A percentile compares a stretch with the other conserved stretches of the same genome.
Conservation (phyloP, 192 early-diverging fungal genomes). For the Gryganskiella cystojenkinii region DNA sequence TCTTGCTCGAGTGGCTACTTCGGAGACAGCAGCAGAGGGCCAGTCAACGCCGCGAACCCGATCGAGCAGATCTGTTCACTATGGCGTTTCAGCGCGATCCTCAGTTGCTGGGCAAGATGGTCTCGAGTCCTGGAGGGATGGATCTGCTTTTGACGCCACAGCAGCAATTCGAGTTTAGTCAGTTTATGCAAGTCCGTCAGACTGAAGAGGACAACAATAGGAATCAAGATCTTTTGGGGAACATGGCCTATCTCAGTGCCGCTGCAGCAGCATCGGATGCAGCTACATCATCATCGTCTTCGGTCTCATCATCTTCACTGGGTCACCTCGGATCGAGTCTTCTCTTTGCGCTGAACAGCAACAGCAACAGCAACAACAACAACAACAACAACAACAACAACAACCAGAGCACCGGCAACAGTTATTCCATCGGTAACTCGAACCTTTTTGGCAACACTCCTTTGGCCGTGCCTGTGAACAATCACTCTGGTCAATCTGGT, state of each 20-base stretch:
- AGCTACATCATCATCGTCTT: neutral
- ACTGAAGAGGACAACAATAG: slow-evolving; percentile 20
- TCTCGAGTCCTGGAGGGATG: slow-evolving; percentile 32
- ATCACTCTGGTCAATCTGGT: no score
- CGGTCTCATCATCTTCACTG: no score
- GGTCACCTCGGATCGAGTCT: no score
- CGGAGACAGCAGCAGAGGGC: slow-evolving; percentile 34
- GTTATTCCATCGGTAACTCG: no score
- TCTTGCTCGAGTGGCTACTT: slow-evolving; percentile 35
- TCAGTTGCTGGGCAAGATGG: slow-evolving; percentile 22
- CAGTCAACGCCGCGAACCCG: slow-evolving; percentile 17
- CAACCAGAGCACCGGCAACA: no score
- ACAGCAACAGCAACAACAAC: neutral
- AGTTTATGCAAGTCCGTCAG: slow-evolving; percentile 29
- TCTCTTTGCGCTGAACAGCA: no score
- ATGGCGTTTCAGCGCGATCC: slow-evolving; percentile 38
- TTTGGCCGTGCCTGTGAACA: no score
- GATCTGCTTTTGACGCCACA: slow-evolving; percentile 38
- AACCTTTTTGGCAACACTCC: no score
- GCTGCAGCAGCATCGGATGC: no score
- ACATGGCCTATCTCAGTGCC: neutral
- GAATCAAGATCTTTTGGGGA: slow-evolving; percentile 7
- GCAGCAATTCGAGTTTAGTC: slow-evolving; percentile 45
- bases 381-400: no score
- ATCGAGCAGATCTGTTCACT: slow-evolving; percentile 41